Base-by-base conservation (phyloP, 345 rosid genomes). In the Populus deltoides region DNA sequence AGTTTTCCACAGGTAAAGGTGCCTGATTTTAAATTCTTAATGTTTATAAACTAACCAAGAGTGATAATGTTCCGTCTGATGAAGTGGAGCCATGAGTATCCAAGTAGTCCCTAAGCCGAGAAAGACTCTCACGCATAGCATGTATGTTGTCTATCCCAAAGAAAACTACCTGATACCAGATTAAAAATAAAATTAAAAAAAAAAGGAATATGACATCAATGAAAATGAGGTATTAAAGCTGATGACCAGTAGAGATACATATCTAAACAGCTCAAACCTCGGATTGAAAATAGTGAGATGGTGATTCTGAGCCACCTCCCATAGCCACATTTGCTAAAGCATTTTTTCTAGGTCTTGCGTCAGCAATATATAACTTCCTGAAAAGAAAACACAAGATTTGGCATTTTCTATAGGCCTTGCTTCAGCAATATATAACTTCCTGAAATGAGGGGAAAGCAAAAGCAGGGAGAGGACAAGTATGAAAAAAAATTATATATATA, bases 251-350 rank as follows among this genome's bases (percentile, higher is more conserved):
- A 77, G 18, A 83, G 81, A 82, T 62, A 70, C 62, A 76, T 15
- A 57, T 72, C 67, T 72, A 39, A 36, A 66, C 72, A 74, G 66
- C 65, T 76, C 87, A 74, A 43, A 96, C 99, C 93, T 96, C 99
- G 80, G 98, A 96, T 70, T 93, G 97, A 80, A 88, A 83, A 88
- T 96, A 96, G 84, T 96, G 85, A 73, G 98, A 90, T 80, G 99
- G 94, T 31, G 99, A 96, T 84, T 96, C 98, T 1, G 99, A 96
- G 84, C 99, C 99, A 86, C 99, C 99, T 79, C 99, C 99, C 97
- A 82, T 93, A 71, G 99, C 99, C 27, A 97, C 99, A 92, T 96
- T 96, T 76, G 99, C 99, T 75, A 96, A 86, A 76, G 98, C 98
- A 92, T 96, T 96, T 89, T 91, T 96, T 80, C 97, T 89, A 53